phyloP scores from a whole-genome alignment of 2,329 filamentous ascomycete species.

The Chlorencoelia australis region DNA sequence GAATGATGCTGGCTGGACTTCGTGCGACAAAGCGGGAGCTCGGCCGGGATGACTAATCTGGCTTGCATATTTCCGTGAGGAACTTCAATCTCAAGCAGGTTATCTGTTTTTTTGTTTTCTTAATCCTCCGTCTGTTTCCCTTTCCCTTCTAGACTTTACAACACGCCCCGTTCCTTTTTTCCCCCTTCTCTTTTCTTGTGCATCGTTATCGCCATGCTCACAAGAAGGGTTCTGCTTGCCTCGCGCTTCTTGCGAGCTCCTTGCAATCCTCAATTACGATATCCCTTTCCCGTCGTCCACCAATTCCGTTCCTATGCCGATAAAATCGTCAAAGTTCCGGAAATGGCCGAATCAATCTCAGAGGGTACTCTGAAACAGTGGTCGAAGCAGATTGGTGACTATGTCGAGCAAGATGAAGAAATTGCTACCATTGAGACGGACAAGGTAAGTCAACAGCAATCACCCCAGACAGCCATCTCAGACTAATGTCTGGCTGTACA shows the following conservation, averaged over 20 bases:
- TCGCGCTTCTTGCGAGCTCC: constrained; percentile 25
- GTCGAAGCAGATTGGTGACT: constrained; percentile 85
- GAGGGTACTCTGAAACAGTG: constrained; percentile 96
- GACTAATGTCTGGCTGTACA: constrained; percentile 28
- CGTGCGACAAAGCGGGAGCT: no score
- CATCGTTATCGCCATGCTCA: constrained; percentile 21
- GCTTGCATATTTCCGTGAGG: no score
- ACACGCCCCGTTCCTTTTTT: constrained; percentile 13
- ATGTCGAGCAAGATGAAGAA: constrained; percentile 91
- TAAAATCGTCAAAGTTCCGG: constrained; percentile 80
- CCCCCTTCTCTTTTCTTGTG: constrained; percentile 7
- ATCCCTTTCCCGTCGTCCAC: constrained; percentile 37
- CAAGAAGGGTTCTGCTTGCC: constrained; percentile 24
- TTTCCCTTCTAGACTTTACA: constrained; percentile 11
- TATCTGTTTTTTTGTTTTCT: constrained; percentile 2
- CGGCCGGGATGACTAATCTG: no score
- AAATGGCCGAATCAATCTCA: constrained; percentile 98
- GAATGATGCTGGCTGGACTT: no score
- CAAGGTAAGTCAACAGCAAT: constrained; percentile 55
- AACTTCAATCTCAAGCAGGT: no score
- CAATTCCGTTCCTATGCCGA: constrained; percentile 63
- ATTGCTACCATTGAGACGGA: constrained; percentile 98
- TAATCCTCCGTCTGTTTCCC: constrained; percentile 1
- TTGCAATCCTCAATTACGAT: constrained; percentile 24
- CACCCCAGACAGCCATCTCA: no score